Base-by-base conservation (phyloP, 805 yeast species). In the Naumovozyma castellii region DNA sequence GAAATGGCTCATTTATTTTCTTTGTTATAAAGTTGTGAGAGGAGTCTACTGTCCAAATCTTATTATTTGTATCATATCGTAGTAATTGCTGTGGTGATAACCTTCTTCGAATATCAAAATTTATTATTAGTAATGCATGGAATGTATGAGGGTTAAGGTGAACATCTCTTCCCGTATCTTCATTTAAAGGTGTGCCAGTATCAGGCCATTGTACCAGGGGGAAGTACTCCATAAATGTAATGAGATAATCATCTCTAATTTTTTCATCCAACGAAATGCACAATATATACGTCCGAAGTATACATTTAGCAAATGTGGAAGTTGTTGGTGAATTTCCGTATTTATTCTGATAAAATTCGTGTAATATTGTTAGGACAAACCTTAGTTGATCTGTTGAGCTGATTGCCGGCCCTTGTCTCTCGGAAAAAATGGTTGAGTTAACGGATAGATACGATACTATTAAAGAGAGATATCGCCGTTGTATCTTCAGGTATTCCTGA, bases 31-130 rank as follows among this genome's bases (percentile, higher is more conserved):
- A 29, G 10, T 6, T 18, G 35, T 33, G 27, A 33, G 10, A 33
- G 10, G 33, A 37, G 18, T 38, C 32, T 18, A 25, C 36, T 15
- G 32, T 22, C 56, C 53, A 52, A 3, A 44, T 32, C 2, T 39
- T 33, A 25, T 37, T 25, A 9, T 18, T 38, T 10, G 38, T 37
- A 37, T 50, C 32, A 17, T 29, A 39, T 19, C 13, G 22, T 5
- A 54, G n/a, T 3, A 40, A 28, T 2, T 19, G 34, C 5, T 3
- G n/a, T 2, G 43, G 32, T 8, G 37, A 16, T 1, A 36, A 18
- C 14, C 57, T 43, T 38, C 60, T 47, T 31, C 41, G 42, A 3
- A 44, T 37, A 43, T 57, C 62, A 34, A 53, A 52, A 25, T 41
- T 27, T 3, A 53, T 43, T 3, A 57, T 12, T 1, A 45, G n/a